Base-by-base conservation (phyloP, 345 rosid species). In the Balakata baccata region DNA sequence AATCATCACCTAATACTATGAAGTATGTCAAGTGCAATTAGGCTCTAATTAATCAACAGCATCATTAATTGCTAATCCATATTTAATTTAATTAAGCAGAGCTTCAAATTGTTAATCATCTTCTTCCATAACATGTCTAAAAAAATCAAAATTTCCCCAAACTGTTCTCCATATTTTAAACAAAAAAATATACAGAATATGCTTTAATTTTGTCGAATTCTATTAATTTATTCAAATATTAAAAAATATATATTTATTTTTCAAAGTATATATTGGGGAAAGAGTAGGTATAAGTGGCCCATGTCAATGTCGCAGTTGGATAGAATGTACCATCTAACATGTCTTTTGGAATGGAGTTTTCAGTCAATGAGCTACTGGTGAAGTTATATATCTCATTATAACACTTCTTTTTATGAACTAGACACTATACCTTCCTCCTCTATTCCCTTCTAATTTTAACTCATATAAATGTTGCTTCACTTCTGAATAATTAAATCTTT, bases 251-350 rank as follows among this genome's bases (percentile, higher is more conserved):
- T 57, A 57, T 57, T 20, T 6, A 57, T 6, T 13, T 45, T n/a
- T n/a, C 14, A 50, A 23, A 69, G 18, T n/a, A 54, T 67, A 18
- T 13, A 2, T n/a, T 41, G 20, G 51, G 52, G 34, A 7, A 54
- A 37, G 41, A 14, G 49, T 62, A 37, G 47, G 59, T 17, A 9
- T 62, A 34, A 57, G n/a, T 61, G 68, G 34, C 14, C 5, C 37
- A 50, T 12, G 39, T 61, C 8, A 13, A 29, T 43, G 56, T 47
- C 47, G 49, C 49, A 50, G 22, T 72, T 72, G 66, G 75, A 61
- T n/a, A 72, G 25, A 68, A 72, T 72, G 68, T 61, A 61, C 59
- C 68, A 72, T 62, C 75, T 61, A 72, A 72, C 75, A 45, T 61
- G 58, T 47, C 59, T 72, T 37, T 8, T 17, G 11, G n/a, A 51